Conservation (phyloP, 176 grass and related monocot genomes). For the Rhynchospora pubera region DNA sequence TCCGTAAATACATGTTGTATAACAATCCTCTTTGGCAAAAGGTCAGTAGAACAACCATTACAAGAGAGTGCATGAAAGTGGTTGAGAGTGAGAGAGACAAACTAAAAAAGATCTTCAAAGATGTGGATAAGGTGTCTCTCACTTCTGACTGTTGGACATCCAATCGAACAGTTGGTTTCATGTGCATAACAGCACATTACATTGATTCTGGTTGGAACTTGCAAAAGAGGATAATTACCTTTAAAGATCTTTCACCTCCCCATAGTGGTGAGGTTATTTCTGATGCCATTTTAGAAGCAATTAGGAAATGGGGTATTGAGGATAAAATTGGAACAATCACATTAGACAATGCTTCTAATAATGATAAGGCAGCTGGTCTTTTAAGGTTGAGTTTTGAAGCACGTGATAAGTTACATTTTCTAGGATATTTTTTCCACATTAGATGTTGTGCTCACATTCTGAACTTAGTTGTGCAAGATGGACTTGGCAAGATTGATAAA, state of each 20-base stretch:
- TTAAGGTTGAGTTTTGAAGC: conserved; percentile 1
- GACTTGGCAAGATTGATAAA: background rate
- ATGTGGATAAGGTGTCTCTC: background rate
- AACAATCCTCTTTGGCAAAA: background rate
- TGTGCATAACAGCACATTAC: conserved; percentile 3
- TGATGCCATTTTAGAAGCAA: background rate
- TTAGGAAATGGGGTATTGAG: background rate
- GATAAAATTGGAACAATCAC: conserved; percentile 2
- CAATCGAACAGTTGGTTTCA: background rate
- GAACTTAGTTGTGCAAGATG: background rate
- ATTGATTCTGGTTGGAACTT: background rate
- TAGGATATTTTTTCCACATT: no score
- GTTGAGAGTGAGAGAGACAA: background rate
- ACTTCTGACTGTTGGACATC: background rate
- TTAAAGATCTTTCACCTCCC: background rate
- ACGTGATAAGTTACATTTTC: no score
- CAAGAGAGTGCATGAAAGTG: background rate
- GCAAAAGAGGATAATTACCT: background rate
- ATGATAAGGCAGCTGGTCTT: background rate
- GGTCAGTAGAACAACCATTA: background rate
- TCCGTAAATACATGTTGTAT: background rate
- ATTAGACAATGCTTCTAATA: background rate
- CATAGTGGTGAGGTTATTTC: background rate
- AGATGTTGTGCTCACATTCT: no score
- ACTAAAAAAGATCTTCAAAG: background rate